A percentile compares a stretch with the other conserved stretches of the same genome.
Conservation (phyloP, 108 stramenopile genomes). For the Stephanodiscus triporus region DNA sequence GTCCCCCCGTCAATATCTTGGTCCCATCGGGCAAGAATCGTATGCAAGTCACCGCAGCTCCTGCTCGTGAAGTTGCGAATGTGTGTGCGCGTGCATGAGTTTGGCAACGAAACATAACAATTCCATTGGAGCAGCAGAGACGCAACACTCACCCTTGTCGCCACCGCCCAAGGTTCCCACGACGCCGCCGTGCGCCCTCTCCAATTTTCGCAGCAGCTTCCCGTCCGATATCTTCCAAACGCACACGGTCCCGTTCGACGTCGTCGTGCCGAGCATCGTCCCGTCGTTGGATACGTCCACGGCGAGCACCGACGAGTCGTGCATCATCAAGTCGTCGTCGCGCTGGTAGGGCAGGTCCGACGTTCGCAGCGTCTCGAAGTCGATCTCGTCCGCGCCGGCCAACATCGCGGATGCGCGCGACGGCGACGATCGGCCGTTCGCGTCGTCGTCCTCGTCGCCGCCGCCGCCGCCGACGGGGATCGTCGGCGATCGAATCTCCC, state of each 20-base stretch:
- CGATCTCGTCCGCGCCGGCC: slow-evolving; percentile 7
- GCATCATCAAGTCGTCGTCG: slow-evolving; percentile 89
- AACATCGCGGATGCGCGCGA: background rate
- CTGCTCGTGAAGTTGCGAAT: background rate
- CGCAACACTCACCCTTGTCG: slow-evolving; percentile 28
- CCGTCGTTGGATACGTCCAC: slow-evolving; percentile 86
- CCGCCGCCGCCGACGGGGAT: no score
- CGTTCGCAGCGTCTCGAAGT: slow-evolving; percentile 56
- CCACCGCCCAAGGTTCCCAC: slow-evolving; percentile 10
- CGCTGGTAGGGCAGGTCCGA: slow-evolving; percentile 67
- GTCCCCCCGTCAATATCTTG: slow-evolving; percentile 75
- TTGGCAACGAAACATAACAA: no score
- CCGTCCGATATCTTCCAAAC: slow-evolving; percentile 87
- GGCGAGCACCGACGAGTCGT: slow-evolving; percentile 77
- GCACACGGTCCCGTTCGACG: slow-evolving; percentile 69
- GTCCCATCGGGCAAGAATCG: slow-evolving; percentile 65
- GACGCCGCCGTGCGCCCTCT: slow-evolving; percentile 58
- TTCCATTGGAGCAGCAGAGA: background rate
- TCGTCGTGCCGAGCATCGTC: slow-evolving; percentile 82
- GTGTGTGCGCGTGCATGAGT: no score
- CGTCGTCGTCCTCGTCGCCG: slow-evolving; percentile 21
- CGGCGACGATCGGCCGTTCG: slow-evolving; percentile 55
- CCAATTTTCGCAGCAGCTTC: slow-evolving; percentile 71
- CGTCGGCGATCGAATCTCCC: slow-evolving; percentile 28
- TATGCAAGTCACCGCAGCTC: slow-evolving; percentile 61